Percentiles rank a stretch among this genome's conserved stretches.
Conservation (phyloP, 441 rosid genomes). For the Eruca vesicaria region DNA sequence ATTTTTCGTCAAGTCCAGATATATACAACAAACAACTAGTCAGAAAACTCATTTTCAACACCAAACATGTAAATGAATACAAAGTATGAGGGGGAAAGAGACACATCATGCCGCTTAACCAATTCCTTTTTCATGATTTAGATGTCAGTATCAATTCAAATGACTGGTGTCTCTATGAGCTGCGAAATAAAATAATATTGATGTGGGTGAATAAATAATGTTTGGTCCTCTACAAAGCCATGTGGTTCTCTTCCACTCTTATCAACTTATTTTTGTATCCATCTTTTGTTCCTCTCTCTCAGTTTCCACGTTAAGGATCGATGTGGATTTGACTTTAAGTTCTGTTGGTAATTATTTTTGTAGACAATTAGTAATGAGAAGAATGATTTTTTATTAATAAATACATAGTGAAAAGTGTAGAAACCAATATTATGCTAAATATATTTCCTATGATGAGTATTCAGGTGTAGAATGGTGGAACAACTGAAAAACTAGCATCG, state of each 20-base stretch:
- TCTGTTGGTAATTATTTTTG: neutral
- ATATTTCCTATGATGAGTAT: neutral
- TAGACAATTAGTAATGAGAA: neutral
- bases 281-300: slow-evolving; percentile 23
- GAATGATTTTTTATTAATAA: neutral
- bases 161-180: slow-evolving; percentile 4
- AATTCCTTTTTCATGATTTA: slow-evolving; percentile 29
- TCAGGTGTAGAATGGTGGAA: neutral
- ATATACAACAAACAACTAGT: neutral
- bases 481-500: neutral
- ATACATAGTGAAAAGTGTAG: neutral
- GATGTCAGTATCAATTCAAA: slow-evolving; percentile 27
- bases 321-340: slow-evolving; percentile 8
- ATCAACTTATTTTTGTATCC: slow-evolving; percentile 13
- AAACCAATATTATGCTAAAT: neutral
- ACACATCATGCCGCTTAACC: slow-evolving; percentile 37
- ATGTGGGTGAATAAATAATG: neutral
- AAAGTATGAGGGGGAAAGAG: slow-evolving; percentile 22
- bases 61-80: slow-evolving; percentile 20
- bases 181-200: neutral
- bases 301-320: neutral
- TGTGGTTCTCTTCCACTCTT: slow-evolving; percentile 30
- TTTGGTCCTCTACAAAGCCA: slow-evolving; percentile 22
- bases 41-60: neutral
- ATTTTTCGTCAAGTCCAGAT: slow-evolving; percentile 3